These are phyloP conservation scores for Diplodia sapinea DNA, from an alignment of 2,329 filamentous ascomycete species.

Conservation along the genomic window DNA sequence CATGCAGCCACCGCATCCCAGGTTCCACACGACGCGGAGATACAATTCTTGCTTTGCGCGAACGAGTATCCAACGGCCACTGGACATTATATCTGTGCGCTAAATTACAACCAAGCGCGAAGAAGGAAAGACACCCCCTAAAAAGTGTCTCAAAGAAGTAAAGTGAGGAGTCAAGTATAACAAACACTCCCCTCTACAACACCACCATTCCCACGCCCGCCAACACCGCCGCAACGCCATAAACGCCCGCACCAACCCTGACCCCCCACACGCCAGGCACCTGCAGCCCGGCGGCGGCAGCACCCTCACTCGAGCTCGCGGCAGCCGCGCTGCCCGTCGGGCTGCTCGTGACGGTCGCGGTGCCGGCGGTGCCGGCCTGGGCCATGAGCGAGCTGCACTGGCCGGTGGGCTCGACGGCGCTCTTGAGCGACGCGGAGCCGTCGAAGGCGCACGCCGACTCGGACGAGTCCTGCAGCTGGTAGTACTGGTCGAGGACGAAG, in stretches of 20 bases:
- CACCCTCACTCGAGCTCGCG: conserved; percentile 34
- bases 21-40: no score
- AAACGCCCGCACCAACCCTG: conserved; percentile 54
- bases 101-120: conserved; percentile 11
- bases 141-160: not conserved
- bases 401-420: conserved; percentile 53
- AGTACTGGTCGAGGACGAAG: conserved; percentile 77
- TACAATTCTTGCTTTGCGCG: not conserved
- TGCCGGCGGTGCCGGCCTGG: conserved; percentile 67
- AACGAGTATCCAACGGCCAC: conserved; percentile 8
- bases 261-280: conserved; percentile 52
- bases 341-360: conserved; percentile 58
- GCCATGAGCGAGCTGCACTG: conserved; percentile 65
- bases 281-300: conserved; percentile 41
- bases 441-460: conserved; percentile 72
- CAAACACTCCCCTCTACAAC: conserved; percentile 48
- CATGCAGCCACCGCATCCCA: no score
- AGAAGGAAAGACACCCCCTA: not conserved
- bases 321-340: conserved; percentile 46
- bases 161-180: not conserved
- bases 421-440: conserved; percentile 66
- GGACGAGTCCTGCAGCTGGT: conserved; percentile 61
- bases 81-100: conserved; percentile 22
- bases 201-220: conserved; percentile 62
- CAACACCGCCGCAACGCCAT: conserved; percentile 56